Evolutionary conservation across 805 yeast species (phyloP).

Genomic region (Candida insectalens): DNA sequence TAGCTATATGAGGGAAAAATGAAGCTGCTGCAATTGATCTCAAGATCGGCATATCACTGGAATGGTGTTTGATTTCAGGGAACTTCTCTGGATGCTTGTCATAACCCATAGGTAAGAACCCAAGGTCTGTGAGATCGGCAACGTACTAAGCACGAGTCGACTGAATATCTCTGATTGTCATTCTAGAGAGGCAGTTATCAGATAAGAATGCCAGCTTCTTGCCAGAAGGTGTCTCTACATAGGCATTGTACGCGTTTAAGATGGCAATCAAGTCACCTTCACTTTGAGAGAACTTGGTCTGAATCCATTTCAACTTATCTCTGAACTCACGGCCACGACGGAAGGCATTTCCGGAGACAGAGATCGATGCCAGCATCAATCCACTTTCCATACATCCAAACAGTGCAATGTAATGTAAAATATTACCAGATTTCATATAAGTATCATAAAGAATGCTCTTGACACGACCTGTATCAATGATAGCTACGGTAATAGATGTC

Average conservation of each 20-base stretch:
- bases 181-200: conserved; percentile 52
- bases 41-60: conserved; percentile 38
- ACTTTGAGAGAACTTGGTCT: conserved; percentile 32
- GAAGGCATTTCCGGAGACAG: conserved; percentile 70
- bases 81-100: conserved; percentile 7
- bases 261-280: conserved; percentile 73
- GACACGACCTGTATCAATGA: conserved; percentile 80
- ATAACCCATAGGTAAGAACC: conserved; percentile 56
- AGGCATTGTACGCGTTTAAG: conserved; percentile 48
- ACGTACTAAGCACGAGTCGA: conserved; percentile 64
- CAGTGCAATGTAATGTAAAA: conserved; percentile 68
- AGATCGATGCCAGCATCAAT: conserved; percentile 70
- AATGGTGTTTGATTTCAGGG: conserved; percentile 38
- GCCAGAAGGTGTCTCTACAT: conserved; percentile 24
- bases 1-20: conserved; percentile 72
- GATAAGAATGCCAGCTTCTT: conserved; percentile 35
- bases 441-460: conserved; percentile 72
- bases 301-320: conserved; percentile 46
- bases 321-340: conserved; percentile 49
- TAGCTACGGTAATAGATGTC: conserved; percentile 92
- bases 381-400: conserved; percentile 76
- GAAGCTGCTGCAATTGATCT: conserved; percentile 71
- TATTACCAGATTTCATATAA: conserved; percentile 78
- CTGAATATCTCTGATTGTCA: conserved; percentile 59
- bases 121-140: conserved; percentile 65